Evolutionary conservation across 306 rosid genomes (phyloP).

Genomic region (Psophocarpus tetragonolobus): DNA sequence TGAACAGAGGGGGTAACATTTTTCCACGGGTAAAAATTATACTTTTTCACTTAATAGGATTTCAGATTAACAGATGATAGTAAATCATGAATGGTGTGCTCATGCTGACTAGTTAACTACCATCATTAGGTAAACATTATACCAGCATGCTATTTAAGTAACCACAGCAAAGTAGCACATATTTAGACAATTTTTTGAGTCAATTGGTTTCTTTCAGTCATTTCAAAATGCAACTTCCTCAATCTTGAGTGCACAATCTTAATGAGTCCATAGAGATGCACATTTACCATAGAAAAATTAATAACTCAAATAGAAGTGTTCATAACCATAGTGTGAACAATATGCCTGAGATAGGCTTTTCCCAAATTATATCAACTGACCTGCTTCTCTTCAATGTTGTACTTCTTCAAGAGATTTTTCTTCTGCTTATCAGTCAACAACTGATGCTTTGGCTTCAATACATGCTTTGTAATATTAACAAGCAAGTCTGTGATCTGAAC

Average conservation of each 20-base stretch:
- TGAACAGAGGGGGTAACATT: no score
- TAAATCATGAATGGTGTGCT: neutral
- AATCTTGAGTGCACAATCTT: neutral
- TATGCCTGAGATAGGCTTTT: constrained; percentile 12
- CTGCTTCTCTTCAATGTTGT: constrained; percentile 86
- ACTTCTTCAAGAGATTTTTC: constrained; percentile 66
- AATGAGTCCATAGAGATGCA: neutral
- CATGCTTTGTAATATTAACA: constrained; percentile 90
- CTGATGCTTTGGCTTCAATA: constrained; percentile 80
- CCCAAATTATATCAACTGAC: constrained; percentile 43
- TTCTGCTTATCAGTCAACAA: constrained; percentile 68
- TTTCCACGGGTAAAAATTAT: neutral
- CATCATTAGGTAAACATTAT: neutral
- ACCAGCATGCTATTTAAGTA: neutral
- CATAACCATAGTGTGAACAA: neutral
- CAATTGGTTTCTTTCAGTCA: neutral
- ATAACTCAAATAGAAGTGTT: neutral
- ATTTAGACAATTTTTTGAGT: neutral
- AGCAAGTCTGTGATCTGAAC: constrained; percentile 93
- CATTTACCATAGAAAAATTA: constrained; percentile 16
- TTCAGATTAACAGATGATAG: neutral
- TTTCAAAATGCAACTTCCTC: neutral
- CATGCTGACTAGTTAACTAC: neutral
- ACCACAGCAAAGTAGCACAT: neutral
- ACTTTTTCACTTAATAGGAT: neutral